These are phyloP conservation scores for Aspergillus sp. DNA, from an alignment of 2,329 filamentous ascomycete genomes.

Conservation along the genomic window DNA sequence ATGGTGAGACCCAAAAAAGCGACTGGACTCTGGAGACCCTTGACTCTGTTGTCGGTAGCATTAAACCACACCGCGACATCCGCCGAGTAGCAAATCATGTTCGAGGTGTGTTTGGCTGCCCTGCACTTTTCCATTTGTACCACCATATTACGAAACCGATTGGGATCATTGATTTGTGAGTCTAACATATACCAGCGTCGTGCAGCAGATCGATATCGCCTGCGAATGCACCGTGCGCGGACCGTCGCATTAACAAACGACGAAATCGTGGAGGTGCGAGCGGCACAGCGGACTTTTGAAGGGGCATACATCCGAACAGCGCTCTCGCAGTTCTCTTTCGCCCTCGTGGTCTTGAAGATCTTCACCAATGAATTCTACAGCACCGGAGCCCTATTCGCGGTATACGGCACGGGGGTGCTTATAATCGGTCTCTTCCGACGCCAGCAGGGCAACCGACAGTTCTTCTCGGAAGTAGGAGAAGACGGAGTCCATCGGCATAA, in stretches of 20 bases:
- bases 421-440: conserved; percentile 82
- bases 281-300: conserved; percentile 94
- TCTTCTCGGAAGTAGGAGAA: conserved; percentile 68
- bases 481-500: conserved; percentile 65
- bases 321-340: conserved; percentile 92
- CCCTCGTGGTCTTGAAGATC: conserved; percentile 92
- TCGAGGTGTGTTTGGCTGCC: conserved; percentile 31
- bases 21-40: background rate
- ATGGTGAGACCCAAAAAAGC: conserved; percentile 8
- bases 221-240: conserved; percentile 81
- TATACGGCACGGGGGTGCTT: conserved; percentile 85
- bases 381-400: conserved; percentile 93
- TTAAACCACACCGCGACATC: background rate
- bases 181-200: conserved; percentile 55
- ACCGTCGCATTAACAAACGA: conserved; percentile 79
- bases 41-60: background rate
- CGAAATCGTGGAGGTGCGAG: conserved; percentile 92
- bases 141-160: conserved; percentile 1
- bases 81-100: conserved; percentile 27
- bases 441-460: conserved; percentile 90
- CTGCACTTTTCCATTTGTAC: conserved; percentile 7
- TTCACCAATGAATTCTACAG: conserved; percentile 96
- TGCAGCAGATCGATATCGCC: conserved; percentile 73
- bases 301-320: conserved; percentile 96
- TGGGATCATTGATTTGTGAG: background rate